Percentiles rank a stretch among this genome's conserved stretches.
phyloP scores from a whole-genome alignment of 192 early-diverging fungal genomes.

The Backusella luteola region DNA sequence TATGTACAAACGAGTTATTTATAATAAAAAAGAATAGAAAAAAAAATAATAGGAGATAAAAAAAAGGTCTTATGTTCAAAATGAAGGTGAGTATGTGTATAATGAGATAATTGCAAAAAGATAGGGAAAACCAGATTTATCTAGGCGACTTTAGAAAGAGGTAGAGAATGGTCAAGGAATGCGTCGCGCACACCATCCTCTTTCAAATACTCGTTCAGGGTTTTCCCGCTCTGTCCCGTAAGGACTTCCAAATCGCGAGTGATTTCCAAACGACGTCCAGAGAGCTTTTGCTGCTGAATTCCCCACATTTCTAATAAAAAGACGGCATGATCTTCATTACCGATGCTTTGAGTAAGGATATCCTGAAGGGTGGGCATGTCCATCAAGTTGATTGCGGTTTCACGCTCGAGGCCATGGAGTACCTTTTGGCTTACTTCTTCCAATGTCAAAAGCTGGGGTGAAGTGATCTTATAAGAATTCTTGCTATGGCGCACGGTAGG shows the following conservation, averaged over 20 bases:
- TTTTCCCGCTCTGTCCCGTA: slow-evolving; percentile 41
- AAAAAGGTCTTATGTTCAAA: background rate
- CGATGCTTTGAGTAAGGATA: slow-evolving; percentile 25
- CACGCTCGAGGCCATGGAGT: slow-evolving; percentile 26
- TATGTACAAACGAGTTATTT: slow-evolving; percentile 3
- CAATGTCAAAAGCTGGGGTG: slow-evolving; percentile 35
- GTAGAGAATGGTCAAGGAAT: slow-evolving; percentile 13
- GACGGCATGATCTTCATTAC: slow-evolving; percentile 36
- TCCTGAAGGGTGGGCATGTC: slow-evolving; percentile 21
- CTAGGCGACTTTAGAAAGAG: slow-evolving; percentile 17
- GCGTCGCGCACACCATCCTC: slow-evolving; percentile 30
- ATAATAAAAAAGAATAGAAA: background rate
- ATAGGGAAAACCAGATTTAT: background rate
- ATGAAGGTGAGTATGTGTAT: background rate
- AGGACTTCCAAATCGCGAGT: slow-evolving; percentile 39
- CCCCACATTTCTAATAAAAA: slow-evolving; percentile 43
- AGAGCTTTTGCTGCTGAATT: slow-evolving; percentile 25
- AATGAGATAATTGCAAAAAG: background rate
- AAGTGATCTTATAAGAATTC: slow-evolving; percentile 33
- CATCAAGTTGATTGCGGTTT: slow-evolving; percentile 28
- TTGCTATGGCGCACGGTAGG: slow-evolving; percentile 24
- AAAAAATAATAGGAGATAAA: background rate
- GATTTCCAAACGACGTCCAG: slow-evolving; percentile 35
- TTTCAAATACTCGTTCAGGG: slow-evolving; percentile 33
- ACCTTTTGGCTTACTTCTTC: slow-evolving; percentile 37